phyloP scores from a whole-genome alignment of 2,329 filamentous ascomycete species.

The Beauveria rudraprayagi region DNA sequence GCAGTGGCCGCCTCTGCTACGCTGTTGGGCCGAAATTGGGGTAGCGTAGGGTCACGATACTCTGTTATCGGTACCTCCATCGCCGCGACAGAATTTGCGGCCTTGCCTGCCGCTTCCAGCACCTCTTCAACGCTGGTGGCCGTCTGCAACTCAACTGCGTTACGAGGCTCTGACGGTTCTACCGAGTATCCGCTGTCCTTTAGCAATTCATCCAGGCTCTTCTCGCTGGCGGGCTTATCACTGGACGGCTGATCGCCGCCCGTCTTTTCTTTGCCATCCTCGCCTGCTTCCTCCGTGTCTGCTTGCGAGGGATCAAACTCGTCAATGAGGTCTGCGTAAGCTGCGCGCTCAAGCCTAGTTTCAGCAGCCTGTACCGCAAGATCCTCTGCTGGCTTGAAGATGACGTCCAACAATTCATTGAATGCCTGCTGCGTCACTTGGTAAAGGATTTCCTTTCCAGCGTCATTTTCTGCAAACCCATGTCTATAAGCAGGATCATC shows the following conservation, averaged over 20 bases:
- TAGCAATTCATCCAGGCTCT: slow-evolving; percentile 30
- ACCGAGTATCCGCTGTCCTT: slow-evolving; percentile 37
- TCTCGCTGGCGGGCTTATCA: slow-evolving; percentile 13
- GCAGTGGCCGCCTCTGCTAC: slow-evolving; percentile 11
- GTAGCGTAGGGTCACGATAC: slow-evolving; percentile 54
- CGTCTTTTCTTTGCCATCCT: slow-evolving; percentile 16
- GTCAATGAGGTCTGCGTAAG: slow-evolving; percentile 42
- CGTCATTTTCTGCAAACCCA: slow-evolving; percentile 66
- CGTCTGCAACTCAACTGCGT: slow-evolving; percentile 26
- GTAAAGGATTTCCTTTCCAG: slow-evolving; percentile 82
- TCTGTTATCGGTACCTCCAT: slow-evolving; percentile 15
- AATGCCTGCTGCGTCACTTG: slow-evolving; percentile 84
- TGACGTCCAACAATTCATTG: slow-evolving; percentile 80
- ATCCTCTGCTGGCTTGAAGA: slow-evolving; percentile 79
- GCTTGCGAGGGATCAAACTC: slow-evolving; percentile 21
- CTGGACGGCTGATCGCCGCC: not conserved
- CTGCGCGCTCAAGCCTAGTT: slow-evolving; percentile 54
- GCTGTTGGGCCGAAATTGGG: slow-evolving; percentile 59
- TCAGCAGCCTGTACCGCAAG: slow-evolving; percentile 59
- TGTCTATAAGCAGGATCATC: not conserved
- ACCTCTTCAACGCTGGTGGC: slow-evolving; percentile 19
- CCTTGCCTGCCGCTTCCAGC: slow-evolving; percentile 8
- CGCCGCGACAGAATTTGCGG: slow-evolving; percentile 14
- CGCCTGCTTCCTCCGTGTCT: slow-evolving; percentile 19
- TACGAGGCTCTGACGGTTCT: slow-evolving; percentile 23